Evolutionary conservation across 345 rosid genomes (phyloP), one percentile per base, ranked within the genome.

Genomic region (Arabis alpina): DNA sequence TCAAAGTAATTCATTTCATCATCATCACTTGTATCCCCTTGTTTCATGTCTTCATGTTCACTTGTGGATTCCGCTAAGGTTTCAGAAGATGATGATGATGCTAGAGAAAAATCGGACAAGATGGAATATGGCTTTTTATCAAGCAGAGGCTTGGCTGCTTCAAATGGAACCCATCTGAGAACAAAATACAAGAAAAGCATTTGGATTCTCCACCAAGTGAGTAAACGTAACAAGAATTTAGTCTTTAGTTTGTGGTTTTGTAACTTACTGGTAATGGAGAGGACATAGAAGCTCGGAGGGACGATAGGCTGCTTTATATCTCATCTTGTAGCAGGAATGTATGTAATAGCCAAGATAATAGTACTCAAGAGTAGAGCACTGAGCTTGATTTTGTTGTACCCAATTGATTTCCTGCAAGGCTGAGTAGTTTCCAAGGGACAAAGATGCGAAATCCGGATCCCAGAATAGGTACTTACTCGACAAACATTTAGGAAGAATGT

Each of bases 271-370:
- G 80, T 86, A 86, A 51, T 84, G 97, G 71, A 82, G 91, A 60
- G 97, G 98, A 62, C 98, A 93, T 30, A 93, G 91, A 75, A 93
- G 96, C 81, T 91, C 90, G 28, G 96, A 89, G 16, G 99, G 99
- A 66, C 73, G 50, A 83, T 93, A 91, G 4, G 91, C 94, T 51
- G 96, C 93, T 85, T 93, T 93, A 78, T 91, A 93, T 86, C 93
- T 91, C 99, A 91, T 93, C 81, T 91, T 93, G 80, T 74, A 74
- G 83, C 99, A 93, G 56, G 98, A 93, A 62, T 91, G 97, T 77
- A 93, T 87, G 76, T 93, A 93, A 80, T 93, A 93, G 43, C 98
- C 98, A 73, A 93, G 91, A 82, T 93, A 93, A 76, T 93, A 93
- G 76, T 82, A 86, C 81, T 86, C 84, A 79, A 93, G 98, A 65